Evolutionary conservation across 352 stramenopile species (phyloP).

Genomic region (Phytophthora podocarpi): DNA sequence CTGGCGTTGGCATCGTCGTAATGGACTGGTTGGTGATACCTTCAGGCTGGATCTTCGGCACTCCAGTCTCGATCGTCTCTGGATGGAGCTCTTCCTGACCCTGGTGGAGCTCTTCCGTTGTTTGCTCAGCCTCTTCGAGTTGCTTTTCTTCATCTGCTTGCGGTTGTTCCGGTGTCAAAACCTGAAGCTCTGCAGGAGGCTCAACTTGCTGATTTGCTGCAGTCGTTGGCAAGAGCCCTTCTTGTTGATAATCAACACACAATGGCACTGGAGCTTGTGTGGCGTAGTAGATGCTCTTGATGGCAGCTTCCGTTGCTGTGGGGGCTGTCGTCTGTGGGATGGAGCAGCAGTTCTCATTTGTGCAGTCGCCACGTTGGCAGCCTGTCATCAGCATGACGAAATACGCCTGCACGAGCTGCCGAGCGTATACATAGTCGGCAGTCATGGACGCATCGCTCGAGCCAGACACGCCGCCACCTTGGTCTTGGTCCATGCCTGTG

Average conservation of each 20-base stretch:
- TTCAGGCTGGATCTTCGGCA: slow-evolving; percentile 15
- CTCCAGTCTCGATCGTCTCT: slow-evolving; percentile 36
- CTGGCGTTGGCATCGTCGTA: neutral
- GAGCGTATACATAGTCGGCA: slow-evolving; percentile 46
- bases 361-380: slow-evolving; percentile 39
- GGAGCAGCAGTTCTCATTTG: slow-evolving; percentile 45
- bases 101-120: neutral
- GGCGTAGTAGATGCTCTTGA: slow-evolving; percentile 57
- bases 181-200: neutral
- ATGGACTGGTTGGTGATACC: neutral
- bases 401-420: slow-evolving; percentile 61
- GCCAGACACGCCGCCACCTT: no score
- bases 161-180: neutral
- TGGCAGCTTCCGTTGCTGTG: slow-evolving; percentile 46
- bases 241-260: slow-evolving; percentile 26
- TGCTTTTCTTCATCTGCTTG: slow-evolving; percentile 16
- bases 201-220: no score
- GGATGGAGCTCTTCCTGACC: slow-evolving; percentile 28
- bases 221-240: neutral
- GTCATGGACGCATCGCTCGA: slow-evolving; percentile 2
- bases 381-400: slow-evolving; percentile 68
- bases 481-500: slow-evolving; percentile 19
- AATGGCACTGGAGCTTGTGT: slow-evolving; percentile 46
- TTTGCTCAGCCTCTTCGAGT: neutral
- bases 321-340: slow-evolving; percentile 26